Evolutionary conservation across 2,329 filamentous ascomycete species (phyloP).

Genomic region (Pseudonectria foliicola): DNA sequence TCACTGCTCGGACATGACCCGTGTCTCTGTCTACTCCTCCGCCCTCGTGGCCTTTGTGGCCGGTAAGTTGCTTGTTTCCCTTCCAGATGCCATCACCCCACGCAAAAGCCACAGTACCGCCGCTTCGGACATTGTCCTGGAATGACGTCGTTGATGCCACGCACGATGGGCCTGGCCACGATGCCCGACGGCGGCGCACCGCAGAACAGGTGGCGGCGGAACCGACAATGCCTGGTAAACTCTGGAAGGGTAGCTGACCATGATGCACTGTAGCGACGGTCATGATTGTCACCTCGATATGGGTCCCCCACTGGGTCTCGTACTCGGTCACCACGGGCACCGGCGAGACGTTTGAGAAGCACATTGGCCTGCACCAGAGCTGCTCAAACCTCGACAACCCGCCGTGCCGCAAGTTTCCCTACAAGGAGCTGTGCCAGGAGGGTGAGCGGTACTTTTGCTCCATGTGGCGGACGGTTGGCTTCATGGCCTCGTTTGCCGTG

Average conservation of each 20-base stretch:
- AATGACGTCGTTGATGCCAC: conserved; percentile 18
- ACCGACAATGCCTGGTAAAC: not conserved
- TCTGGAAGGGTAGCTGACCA: conserved; percentile 8
- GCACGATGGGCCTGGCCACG: not conserved
- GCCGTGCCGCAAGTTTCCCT: conserved; percentile 44
- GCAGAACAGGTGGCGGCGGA: too few relatives aligned
- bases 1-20: conserved; percentile 31
- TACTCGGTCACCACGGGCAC: conserved; percentile 48
- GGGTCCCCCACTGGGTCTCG: conserved; percentile 64
- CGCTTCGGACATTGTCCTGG: too few relatives aligned
- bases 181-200: not conserved
- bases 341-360: conserved; percentile 44
- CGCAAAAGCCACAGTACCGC: too few relatives aligned
- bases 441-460: conserved; percentile 71
- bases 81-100: conserved; percentile 4
- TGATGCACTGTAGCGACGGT: conserved; percentile 51
- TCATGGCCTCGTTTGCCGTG: conserved; percentile 76
- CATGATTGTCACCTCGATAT: conserved; percentile 63
- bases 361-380: conserved; percentile 71
- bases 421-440: conserved; percentile 26
- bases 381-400: conserved; percentile 64
- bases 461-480: conserved; percentile 84
- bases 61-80: conserved; percentile 28
- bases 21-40: conserved; percentile 35
- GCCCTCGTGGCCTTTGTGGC: conserved; percentile 36